Evolutionary conservation across 2,329 filamentous ascomycete species (phyloP).

Genomic region (Daldinia eschscholtzii): DNA sequence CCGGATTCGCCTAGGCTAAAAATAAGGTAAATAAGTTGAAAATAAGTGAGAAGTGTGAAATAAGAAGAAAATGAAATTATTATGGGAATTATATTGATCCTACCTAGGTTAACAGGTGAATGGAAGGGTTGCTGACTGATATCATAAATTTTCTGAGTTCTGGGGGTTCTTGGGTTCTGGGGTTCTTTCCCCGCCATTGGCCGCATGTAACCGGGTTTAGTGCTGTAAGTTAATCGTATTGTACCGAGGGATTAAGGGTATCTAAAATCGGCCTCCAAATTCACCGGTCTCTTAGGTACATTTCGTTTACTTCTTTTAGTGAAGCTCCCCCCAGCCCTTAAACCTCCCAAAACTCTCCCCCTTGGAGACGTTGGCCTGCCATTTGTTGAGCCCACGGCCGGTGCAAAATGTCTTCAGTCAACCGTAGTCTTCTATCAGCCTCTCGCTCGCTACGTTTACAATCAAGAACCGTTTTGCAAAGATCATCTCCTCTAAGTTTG

Average conservation of each 20-base stretch:
- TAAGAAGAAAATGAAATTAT: background rate
- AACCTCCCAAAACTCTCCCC: background rate
- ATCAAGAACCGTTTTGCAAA: constrained; percentile 55
- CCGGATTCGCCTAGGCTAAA: too few species aligned
- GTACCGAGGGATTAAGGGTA: constrained; percentile 35
- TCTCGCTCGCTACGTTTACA: constrained; percentile 61
- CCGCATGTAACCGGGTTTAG: constrained; percentile 34
- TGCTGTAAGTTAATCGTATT: constrained; percentile 18
- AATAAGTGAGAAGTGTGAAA: background rate
- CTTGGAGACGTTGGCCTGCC: constrained; percentile 1
- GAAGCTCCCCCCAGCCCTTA: background rate
- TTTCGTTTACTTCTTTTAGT: constrained; percentile 3
- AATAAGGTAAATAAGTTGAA: too few species aligned
- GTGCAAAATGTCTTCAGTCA: constrained; percentile 65
- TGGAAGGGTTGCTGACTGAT: constrained; percentile 6
- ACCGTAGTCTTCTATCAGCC: constrained; percentile 66
- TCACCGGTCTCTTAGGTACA: background rate
- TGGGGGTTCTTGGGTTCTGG: background rate
- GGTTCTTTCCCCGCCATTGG: constrained; percentile 35
- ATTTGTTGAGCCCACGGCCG: constrained; percentile 6
- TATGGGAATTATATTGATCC: background rate
- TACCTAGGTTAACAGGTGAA: background rate
- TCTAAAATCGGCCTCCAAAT: constrained; percentile 5
- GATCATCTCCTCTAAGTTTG: constrained; percentile 54
- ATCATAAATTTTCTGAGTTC: background rate